A percentile compares a stretch with the other conserved stretches of the same genome.
Evolutionary conservation across 345 rosid species (phyloP).

Genomic region (Citrus cavaleriei): DNA sequence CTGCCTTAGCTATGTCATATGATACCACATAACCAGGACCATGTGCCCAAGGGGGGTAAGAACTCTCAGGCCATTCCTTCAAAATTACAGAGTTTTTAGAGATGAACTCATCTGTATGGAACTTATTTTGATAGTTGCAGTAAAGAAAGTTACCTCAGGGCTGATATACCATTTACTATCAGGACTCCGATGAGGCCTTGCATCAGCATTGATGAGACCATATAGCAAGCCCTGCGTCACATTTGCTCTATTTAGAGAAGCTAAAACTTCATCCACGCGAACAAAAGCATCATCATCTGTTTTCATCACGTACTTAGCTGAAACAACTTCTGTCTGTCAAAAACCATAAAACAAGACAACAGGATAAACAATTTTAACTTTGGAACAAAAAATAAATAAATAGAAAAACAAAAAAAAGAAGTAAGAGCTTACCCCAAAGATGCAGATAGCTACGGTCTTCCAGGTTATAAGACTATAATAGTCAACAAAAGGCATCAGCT

Average conservation of each 20-base stretch:
- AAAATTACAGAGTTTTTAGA: not conserved
- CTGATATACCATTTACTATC: constrained; percentile 43
- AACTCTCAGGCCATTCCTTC: constrained; percentile 37
- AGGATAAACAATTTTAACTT: not conserved
- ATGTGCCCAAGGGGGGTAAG: constrained; percentile 39
- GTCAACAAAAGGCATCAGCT: constrained; percentile 40
- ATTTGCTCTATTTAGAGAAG: constrained; percentile 30
- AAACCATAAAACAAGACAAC: constrained; percentile 11
- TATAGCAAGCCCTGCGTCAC: constrained; percentile 29
- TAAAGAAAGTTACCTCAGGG: constrained; percentile 21
- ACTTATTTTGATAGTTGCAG: not conserved
- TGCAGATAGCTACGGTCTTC: constrained; percentile 46
- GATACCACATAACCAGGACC: constrained; percentile 41
- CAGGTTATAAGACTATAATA: constrained; percentile 38
- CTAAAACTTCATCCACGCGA: constrained; percentile 35
- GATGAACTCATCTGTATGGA: not conserved
- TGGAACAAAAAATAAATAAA: not conserved
- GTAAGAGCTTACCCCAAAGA: constrained; percentile 31
- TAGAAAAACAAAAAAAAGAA: not conserved
- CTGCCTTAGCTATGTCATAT: constrained; percentile 28
- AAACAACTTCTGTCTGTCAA: constrained; percentile 37
- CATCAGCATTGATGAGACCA: constrained; percentile 34
- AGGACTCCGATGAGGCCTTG: constrained; percentile 34
- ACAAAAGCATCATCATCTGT: constrained; percentile 46
- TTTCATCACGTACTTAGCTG: constrained; percentile 42